phyloP scores from a whole-genome alignment of 495 filamentous ascomycete species.

The Choiromyces venosus region DNA sequence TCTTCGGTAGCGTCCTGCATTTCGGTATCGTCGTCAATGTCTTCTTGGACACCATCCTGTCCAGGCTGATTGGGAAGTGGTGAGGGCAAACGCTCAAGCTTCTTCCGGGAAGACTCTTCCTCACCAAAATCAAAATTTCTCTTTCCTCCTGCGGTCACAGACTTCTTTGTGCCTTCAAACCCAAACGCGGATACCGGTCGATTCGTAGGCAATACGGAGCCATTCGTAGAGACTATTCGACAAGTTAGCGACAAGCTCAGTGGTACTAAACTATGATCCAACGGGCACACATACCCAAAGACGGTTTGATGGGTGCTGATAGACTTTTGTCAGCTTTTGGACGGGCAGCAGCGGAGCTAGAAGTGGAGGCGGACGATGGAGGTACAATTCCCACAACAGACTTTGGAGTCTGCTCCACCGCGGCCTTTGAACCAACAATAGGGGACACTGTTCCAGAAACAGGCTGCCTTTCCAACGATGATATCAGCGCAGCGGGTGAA shows the following conservation, averaged over 20 bases:
- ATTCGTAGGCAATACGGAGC: constrained; percentile 53
- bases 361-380: constrained; percentile 49
- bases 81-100: constrained; percentile 79
- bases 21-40: constrained; percentile 72
- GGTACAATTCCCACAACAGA: constrained; percentile 58
- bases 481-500: constrained; percentile 54
- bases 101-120: constrained; percentile 76
- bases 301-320: constrained; percentile 48
- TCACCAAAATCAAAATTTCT: constrained; percentile 78
- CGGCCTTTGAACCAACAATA: constrained; percentile 43
- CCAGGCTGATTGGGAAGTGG: constrained; percentile 59
- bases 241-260: constrained; percentile 38
- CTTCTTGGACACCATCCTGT: constrained; percentile 53
- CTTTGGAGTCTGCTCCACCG: constrained; percentile 54
- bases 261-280: neutral
- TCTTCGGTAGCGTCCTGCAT: constrained; percentile 76
- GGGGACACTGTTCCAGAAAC: constrained; percentile 53
- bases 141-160: constrained; percentile 63
- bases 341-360: constrained; percentile 46
- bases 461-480: constrained; percentile 49
- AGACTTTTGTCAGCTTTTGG: constrained; percentile 52
- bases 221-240: constrained; percentile 42
- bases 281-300: constrained; percentile 45
- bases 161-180: constrained; percentile 60
- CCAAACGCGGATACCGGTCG: constrained; percentile 73